Evolutionary conservation across 2,329 filamentous ascomycete species (phyloP).

Genomic region (Claviceps lovelessii): DNA sequence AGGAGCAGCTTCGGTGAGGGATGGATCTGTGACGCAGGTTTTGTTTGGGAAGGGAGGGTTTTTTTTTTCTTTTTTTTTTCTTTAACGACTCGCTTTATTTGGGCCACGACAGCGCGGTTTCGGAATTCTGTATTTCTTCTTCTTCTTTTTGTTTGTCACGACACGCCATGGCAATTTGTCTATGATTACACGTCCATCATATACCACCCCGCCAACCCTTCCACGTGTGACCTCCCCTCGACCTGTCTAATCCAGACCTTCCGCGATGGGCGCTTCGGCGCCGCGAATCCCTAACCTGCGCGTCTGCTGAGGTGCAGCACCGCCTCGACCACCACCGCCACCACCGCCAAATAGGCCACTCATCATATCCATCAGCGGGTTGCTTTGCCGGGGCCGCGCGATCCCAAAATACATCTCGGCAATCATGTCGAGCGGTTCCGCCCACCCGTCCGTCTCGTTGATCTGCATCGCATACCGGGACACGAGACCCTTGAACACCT

Average conservation of each 20-base stretch:
- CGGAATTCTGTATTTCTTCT: background rate
- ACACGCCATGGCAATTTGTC: background rate
- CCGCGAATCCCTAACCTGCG: conserved; percentile 30
- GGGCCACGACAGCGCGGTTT: background rate
- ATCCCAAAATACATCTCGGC: conserved; percentile 97
- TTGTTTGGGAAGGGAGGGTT: too few species aligned
- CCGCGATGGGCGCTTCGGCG: conserved; percentile 37
- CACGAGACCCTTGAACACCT: conserved; percentile 69
- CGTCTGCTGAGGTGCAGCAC: conserved; percentile 25
- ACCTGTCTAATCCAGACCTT: conserved; percentile 40
- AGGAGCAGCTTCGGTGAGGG: conserved; percentile 33
- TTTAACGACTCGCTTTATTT: too few species aligned
- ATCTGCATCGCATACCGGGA: conserved; percentile 69
- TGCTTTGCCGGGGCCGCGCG: conserved; percentile 72
- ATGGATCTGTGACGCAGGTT: background rate
- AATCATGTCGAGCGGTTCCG: conserved; percentile 68
- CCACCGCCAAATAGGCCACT: conserved; percentile 82
- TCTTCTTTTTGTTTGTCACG: background rate
- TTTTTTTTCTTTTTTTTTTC: too few species aligned
- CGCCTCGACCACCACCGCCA: conserved; percentile 25
- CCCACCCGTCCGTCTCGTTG: conserved; percentile 64
- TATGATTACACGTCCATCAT: conserved; percentile 2
- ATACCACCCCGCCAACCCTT: background rate
- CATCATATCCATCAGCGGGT: conserved; percentile 97
- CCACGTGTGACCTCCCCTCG: background rate